Evolutionary conservation across 73 alveolate species (phyloP).

Genomic region (Diophrys sp.): DNA sequence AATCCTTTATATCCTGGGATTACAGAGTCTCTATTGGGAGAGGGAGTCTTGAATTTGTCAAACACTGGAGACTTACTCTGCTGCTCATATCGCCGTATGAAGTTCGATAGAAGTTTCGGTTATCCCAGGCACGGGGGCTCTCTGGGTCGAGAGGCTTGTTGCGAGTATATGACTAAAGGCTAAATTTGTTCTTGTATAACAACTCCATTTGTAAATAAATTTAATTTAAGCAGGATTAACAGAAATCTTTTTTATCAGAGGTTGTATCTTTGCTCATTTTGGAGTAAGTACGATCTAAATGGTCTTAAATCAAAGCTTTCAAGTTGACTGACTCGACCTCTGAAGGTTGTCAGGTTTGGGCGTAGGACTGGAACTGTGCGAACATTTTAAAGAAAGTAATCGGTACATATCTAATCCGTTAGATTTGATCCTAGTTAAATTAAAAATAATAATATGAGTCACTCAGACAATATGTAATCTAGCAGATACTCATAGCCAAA

Average conservation of each 20-base stretch:
- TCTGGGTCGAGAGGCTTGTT: background rate
- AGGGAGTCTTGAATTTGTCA: conserved; percentile 6
- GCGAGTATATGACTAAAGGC: background rate
- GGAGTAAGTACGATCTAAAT: too few relatives aligned
- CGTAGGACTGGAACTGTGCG: too few relatives aligned
- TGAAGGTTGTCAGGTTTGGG: background rate
- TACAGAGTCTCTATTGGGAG: conserved; percentile 1
- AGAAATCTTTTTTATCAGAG: too few relatives aligned
- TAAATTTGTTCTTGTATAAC: background rate
- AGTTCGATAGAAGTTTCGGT: conserved; percentile 40
- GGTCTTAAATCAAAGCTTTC: too few relatives aligned
- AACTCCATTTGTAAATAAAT: background rate
- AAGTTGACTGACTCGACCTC: too few relatives aligned
- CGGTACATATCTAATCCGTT: background rate
- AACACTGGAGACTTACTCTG: conserved; percentile 32
- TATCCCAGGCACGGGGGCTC: conserved; percentile 10
- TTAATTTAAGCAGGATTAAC: background rate
- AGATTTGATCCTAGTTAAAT: background rate
- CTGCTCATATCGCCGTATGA: conserved; percentile 43
- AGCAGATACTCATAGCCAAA: too few relatives aligned
- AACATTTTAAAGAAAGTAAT: too few relatives aligned
- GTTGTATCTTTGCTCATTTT: too few relatives aligned
- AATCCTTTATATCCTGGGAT: conserved; percentile 69
- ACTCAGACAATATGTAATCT: background rate
- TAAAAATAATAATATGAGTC: background rate